Percentiles rank a stretch among this genome's conserved stretches.
These are phyloP conservation scores for Silene coronaria DNA, from an alignment of 179 eudicot genomes.

Conservation along the genomic window DNA sequence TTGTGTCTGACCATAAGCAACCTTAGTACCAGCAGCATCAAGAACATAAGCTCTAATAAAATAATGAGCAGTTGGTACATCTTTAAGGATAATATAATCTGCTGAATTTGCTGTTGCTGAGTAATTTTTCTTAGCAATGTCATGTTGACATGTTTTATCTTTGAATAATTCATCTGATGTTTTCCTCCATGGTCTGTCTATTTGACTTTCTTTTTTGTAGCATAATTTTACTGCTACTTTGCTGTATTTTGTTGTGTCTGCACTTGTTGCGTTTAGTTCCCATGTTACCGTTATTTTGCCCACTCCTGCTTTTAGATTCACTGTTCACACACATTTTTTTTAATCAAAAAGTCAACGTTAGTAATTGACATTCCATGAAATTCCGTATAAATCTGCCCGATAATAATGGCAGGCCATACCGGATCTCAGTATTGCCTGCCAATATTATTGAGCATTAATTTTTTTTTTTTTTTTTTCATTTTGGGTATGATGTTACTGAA, in stretches of 20 bases:
- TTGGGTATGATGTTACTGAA: too few species aligned
- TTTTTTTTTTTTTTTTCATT: too few species aligned
- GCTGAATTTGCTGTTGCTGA: constrained; percentile 24
- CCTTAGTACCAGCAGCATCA: constrained; percentile 26
- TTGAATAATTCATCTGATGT: constrained; percentile 37
- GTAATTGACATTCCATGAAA: too few species aligned
- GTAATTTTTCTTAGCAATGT: constrained; percentile 33
- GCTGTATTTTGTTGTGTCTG: constrained; percentile 41
- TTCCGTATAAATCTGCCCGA: too few species aligned
- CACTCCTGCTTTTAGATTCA: constrained; percentile 42
- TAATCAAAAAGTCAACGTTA: too few species aligned
- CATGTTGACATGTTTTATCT: constrained; percentile 76
- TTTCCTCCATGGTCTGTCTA: constrained; percentile 76
- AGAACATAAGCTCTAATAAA: constrained; percentile 54
- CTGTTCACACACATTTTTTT: too few species aligned
- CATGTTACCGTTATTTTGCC: constrained; percentile 51
- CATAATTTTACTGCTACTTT: constrained; percentile 55
- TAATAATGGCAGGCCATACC: too few species aligned
- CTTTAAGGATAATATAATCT: constrained; percentile 37
- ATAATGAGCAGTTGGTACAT: constrained; percentile 58
- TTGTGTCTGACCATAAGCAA: constrained; percentile 54
- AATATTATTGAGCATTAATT: too few species aligned
- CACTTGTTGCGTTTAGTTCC: constrained; percentile 33
- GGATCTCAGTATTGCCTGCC: too few species aligned
- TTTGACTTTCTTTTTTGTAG: constrained; percentile 57